Evolutionary conservation across 805 yeast genomes (phyloP).

Genomic region (Suhomyces sp.): DNA sequence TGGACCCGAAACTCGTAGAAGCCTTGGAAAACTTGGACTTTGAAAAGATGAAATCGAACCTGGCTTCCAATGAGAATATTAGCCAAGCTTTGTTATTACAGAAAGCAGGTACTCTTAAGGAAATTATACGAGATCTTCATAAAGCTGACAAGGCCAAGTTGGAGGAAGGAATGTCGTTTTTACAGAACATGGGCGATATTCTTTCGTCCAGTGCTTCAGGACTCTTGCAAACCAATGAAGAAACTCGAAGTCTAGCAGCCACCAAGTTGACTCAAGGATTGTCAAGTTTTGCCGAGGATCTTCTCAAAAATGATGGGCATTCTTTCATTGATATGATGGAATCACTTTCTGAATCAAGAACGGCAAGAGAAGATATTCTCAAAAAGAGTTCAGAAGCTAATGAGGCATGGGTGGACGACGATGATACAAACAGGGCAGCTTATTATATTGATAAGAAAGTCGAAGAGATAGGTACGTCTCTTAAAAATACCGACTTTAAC

Average conservation of each 20-base stretch:
- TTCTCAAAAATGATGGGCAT: conserved; percentile 73
- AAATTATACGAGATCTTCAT: conserved; percentile 23
- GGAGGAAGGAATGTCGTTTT: conserved; percentile 22
- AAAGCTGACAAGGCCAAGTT: conserved; percentile 24
- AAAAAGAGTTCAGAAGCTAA: conserved; percentile 9
- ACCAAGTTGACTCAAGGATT: conserved; percentile 24
- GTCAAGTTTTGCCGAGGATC: conserved; percentile 64
- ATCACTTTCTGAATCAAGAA: conserved; percentile 55
- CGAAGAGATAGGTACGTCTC: neutral
- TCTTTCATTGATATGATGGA: conserved; percentile 80
- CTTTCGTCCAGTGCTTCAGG: conserved; percentile 12
- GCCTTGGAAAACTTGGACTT: conserved; percentile 27
- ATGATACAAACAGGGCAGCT: conserved; percentile 8
- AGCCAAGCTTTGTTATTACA: conserved; percentile 20
- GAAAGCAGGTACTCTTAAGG: conserved; percentile 25
- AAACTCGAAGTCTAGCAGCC: conserved; percentile 10
- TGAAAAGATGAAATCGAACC: conserved; percentile 15
- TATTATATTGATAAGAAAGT: neutral
- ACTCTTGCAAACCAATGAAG: conserved; percentile 2
- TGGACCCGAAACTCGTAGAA: conserved; percentile 26
- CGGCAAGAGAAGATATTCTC: conserved; percentile 25
- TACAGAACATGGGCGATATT: conserved; percentile 22
- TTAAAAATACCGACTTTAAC: neutral
- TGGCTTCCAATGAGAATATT: conserved; percentile 1
- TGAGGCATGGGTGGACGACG: conserved; percentile 21